phyloP scores from a whole-genome alignment of 192 early-diverging fungal genomes.

The Coemansia sp. region DNA sequence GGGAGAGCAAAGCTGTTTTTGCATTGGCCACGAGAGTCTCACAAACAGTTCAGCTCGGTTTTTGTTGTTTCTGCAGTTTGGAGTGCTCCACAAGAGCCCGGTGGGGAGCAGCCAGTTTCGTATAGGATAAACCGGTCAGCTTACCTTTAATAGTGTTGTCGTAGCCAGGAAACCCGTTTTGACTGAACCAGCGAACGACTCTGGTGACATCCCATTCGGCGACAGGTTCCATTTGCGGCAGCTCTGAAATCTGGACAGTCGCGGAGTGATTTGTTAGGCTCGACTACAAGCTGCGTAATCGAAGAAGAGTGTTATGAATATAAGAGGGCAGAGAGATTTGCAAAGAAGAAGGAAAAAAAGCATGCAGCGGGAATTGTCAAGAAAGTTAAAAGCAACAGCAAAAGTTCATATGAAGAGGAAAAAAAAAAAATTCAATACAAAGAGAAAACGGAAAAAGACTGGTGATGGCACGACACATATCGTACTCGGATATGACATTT shows the following conservation, averaged over 20 bases:
- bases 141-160: conserved; percentile 45
- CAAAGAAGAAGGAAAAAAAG: not conserved
- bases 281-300: not conserved
- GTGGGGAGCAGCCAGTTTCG: not conserved
- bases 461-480: too few species aligned
- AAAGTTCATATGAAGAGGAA: not conserved
- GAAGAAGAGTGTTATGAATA: not conserved
- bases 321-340: not conserved
- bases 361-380: not conserved
- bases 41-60: too few species aligned
- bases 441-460: not conserved
- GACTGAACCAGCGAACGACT: conserved; percentile 52
- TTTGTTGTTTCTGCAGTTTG: too few species aligned
- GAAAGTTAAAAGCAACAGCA: not conserved
- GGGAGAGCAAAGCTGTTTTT: too few species aligned
- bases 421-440: conserved; percentile 4
- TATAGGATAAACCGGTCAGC: not conserved
- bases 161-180: conserved; percentile 54
- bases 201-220: conserved; percentile 40
- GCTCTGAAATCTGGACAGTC: not conserved
- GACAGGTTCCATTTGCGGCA: conserved; percentile 42
- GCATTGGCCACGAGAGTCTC: too few species aligned
- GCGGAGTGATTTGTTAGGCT: not conserved
- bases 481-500: too few species aligned
- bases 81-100: too few species aligned